Evolutionary conservation across 208 protist genomes (phyloP), one percentile per base, ranked within the genome.

Genomic region (Acanthamoeba lenticulata): DNA sequence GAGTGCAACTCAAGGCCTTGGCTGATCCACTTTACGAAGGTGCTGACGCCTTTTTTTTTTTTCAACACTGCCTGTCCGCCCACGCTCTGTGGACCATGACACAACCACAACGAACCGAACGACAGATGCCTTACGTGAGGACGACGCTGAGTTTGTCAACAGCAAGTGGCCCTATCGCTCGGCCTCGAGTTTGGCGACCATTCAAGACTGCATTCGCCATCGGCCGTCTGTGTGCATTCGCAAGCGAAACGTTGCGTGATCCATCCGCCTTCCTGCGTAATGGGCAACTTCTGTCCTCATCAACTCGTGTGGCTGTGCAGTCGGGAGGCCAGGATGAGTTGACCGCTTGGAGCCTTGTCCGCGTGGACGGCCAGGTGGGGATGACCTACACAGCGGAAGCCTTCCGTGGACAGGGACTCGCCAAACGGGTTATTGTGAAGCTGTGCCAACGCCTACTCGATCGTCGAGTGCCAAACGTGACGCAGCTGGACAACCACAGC

Each of bases 181-280:
- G 1, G 69, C 69, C 4, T n/a, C 32, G 36, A 79, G 69, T 27
- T 36, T 40, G 19, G 69, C 69, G 17, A 79, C 69, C 15, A 79
- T 79, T 32, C 3, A 13, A 36, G 69, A 79, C 69, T 79, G 69
- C 69, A 79, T 79, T 29, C 69, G 15, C 21, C 9, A 24, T 21
- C 32, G 69, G 7, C 69, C 69, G 15, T 45, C 69, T 5, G 19
- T 47, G 6, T 79, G 69, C 69, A 79, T 79, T 9, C 69, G 69
- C 69, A 79, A 45, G 69, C 69, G 69, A 32, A 79, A 79, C n/a
- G 69, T 79, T n/a, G n/a, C n/a, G n/a, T n/a, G n/a, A n/a, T n/a
- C n/a, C 55, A 11, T 29, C 55, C 0, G 11, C 57, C 57, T 74
- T 44, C 36, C n/a, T 74, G 1, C 9, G 65, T 36, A 3, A 38